Evolutionary conservation across 345 rosid genomes (phyloP), one percentile per base, ranked within the genome.

Genomic region (Gossypium anomalum): DNA sequence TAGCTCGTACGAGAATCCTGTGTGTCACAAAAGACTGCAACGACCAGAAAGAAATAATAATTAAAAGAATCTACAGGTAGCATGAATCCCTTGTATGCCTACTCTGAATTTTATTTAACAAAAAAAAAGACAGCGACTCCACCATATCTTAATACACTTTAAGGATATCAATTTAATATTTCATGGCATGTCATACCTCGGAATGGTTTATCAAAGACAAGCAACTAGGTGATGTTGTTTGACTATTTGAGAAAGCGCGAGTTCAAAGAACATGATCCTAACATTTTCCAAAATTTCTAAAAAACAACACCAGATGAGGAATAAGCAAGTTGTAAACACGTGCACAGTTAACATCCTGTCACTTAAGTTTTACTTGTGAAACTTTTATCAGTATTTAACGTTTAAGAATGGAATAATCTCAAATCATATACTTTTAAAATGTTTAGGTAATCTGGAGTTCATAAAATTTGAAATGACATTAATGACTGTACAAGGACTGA

Each of bases 11-110:
- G 0, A 82, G 71, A 48, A 88, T 53, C 82, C 92, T 82, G 78
- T 91, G 94, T 2, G 97, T 89, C 22, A 93, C 92, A 78, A 93
- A 84, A 29, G 88, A 80, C 93, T 92, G 92, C 86, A 87, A 22
- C 70, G 60, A 47, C 25, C 1, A 69, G 41, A 81, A 80, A 38
- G 51, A 57, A 58, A 16, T 51, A 43, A 22, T 67, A 66, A 41
- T 66, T 34, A 65, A 55, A 49, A 25, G 41, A 49, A 1, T 51
- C 23, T 49, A 68, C 15, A 2, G 29, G 22, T 17, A 41, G 43
- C 69, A 41, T 41, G 13, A 64, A 64, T 10, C 9, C 17, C 22
- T 19, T 29, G 12, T 66, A 66, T n/a, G 17, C 34, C 51, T 41
- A 41, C 4, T 16, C 14, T 25, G 22, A 68, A 16, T 25, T 67